Evolutionary conservation across 2,329 filamentous ascomycete genomes (phyloP), one percentile per base, ranked within the genome.

Genomic region (Bipolaris gigantea): DNA sequence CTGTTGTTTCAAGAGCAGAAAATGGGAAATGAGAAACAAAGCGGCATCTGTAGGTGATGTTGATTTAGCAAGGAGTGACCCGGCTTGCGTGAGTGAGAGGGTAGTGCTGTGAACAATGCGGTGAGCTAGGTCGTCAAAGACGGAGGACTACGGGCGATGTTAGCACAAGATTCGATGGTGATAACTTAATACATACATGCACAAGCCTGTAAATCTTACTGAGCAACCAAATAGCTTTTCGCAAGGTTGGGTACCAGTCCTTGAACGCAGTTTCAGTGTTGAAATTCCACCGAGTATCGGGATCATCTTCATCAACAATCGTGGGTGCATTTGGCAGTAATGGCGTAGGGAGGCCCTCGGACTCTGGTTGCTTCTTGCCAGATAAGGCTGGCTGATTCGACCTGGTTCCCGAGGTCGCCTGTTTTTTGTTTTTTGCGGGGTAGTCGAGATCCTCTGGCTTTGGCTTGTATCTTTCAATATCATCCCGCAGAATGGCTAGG

Each of bases 1-100:
- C 72, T 97, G 90, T 71, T 97, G 95, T 75, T 97, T 97, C 47
- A 99, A 84, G 45, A 97, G 88, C 45, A 99, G 87, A 2, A 99
- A 83, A 71, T 99, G 96, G 65, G 93, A 94, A 65, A 99, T 88
- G 68, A 97, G 87, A 75, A 99, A 99, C 4, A 99, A 82, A 63
- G 96, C 89, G 0, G 89, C 84, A 70, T 97, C 92, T 6, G 87
- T 82, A 1, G 84, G 82, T 71, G 78, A 78, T n/a, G 82, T 80
- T 51, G 84, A 85, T 33, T 82, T 82, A 51, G 85, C 83, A 62
- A 96, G 88, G 56, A 84, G 84, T 5, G 82, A 78, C 62, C 92
- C 89, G 25, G 91, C 93, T 46, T 86, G 83, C 59, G 92, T 85
- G 16, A 99, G 83, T 3, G 92, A 92, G 47, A 88, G 78, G 0